phyloP scores from a whole-genome alignment of 305 asterid species.

The Galium porrigens region DNA sequence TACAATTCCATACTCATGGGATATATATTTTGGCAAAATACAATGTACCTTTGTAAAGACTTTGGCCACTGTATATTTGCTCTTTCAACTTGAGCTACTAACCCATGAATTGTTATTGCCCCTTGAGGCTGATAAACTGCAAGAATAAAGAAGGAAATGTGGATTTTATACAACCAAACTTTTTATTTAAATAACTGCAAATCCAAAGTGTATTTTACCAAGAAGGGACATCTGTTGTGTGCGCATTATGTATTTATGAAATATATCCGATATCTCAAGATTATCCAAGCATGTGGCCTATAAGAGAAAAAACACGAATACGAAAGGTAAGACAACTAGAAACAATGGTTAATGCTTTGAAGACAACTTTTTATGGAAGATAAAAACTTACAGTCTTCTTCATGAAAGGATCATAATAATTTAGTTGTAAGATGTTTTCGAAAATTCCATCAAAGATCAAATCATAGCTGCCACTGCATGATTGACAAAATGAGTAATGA shows the following conservation, averaged over 20 bases:
- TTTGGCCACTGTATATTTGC: conserved; percentile 88
- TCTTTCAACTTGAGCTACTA: conserved; percentile 67
- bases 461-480: conserved; percentile 77
- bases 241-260: conserved; percentile 55
- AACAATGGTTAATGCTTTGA: conserved; percentile 7
- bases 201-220: conserved; percentile 37
- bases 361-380: conserved; percentile 6
- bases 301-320: conserved; percentile 15
- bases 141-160: conserved; percentile 14
- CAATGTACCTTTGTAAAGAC: conserved; percentile 63
- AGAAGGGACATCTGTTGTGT: conserved; percentile 74
- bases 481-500: conserved; percentile 15
- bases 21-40: background rate
- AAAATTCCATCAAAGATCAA: conserved; percentile 78
- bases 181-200: conserved; percentile 4
- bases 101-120: conserved; percentile 54
- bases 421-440: conserved; percentile 71
- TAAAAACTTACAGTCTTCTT: conserved; percentile 61
- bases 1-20: conserved; percentile 13
- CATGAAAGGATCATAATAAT: conserved; percentile 84
- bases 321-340: conserved; percentile 11
- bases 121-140: conserved; percentile 82
- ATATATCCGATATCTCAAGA: conserved; percentile 59
- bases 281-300: conserved; percentile 73
- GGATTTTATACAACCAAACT: background rate